Evolutionary conservation across 129 eudicot species (phyloP).

Genomic region (Chrysanthemum lavandulifolium): DNA sequence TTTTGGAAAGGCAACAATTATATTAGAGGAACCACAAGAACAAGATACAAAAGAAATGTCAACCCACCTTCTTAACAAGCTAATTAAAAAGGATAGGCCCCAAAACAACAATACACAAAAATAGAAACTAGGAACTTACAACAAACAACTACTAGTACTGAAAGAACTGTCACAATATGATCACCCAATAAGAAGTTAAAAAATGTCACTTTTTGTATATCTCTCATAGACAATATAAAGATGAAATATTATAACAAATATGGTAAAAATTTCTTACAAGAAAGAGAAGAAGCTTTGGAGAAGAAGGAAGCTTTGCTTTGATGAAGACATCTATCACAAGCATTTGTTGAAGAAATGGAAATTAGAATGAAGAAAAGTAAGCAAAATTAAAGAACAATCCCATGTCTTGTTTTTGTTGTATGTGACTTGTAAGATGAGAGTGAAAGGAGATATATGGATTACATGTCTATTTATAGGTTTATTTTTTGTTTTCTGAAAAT

Average conservation of each 20-base stretch:
- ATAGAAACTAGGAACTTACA: no score
- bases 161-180: no score
- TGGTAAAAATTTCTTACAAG: conserved; percentile 43
- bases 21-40: no score
- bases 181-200: background rate
- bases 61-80: no score
- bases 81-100: no score
- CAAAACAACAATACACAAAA: no score
- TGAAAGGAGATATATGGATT: conserved; percentile 4
- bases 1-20: no score
- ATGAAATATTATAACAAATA: background rate
- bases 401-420: conserved; percentile 13
- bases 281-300: conserved; percentile 55
- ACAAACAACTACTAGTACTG: no score
- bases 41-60: no score
- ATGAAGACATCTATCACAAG: conserved; percentile 67
- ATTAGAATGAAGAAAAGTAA: conserved; percentile 27
- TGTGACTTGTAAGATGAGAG: conserved; percentile 1
- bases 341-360: conserved; percentile 47
- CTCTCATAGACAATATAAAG: background rate
- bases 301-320: conserved; percentile 63
- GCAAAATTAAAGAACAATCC: conserved; percentile 18
- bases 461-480: conserved; percentile 29
- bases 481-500: background rate
- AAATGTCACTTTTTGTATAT: background rate